Evolutionary conservation across 371 early-diverging fungal species (phyloP), one percentile per base, ranked within the genome.

Genomic region (Batrachochytrium dendrobatidis): DNA sequence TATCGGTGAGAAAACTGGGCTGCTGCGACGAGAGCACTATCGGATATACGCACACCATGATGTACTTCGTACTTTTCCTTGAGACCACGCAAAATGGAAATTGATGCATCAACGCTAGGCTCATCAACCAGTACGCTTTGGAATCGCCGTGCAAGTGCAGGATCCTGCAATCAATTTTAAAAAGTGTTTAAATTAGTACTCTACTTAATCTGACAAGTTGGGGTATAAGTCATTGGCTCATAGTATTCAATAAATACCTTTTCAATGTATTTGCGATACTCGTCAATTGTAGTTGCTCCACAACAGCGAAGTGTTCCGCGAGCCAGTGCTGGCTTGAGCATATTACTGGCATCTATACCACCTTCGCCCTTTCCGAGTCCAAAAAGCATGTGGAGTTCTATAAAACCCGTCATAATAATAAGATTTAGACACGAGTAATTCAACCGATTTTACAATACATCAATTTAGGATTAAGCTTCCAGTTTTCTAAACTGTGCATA

Each of bases 321-420:
- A 1, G 92, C 91, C 1, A 92, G 79, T 74, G 85, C 84, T 12
- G 92, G 92, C 70, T 91, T 86, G 44, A 97, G 74, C 59, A 97
- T 68, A 69, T 97, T 95, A 44, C 94, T 94, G 1, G 94, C 91
- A 67, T 92, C 91, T 87, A 92, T 89, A 32, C 88, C 78, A 1
- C 92, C 93, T 54, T 92, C 91, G 7, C 84, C 80, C 68, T 46
- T 46, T n/a, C 97, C 82, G 33, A 80, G 79, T 10, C 75, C 74
- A 26, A 83, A 53, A 5, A 97, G 88, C 32, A 91, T 85, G 66
- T 99, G 99, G 34, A 99, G 88, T 78, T 99, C 39, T 39, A 39
- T 12, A 12, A n/a, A n/a, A n/a, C n/a, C n/a, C n/a, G n/a, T n/a
- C n/a, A n/a, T n/a, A n/a, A n/a, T n/a, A n/a, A n/a, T n/a, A n/a